Conservation (phyloP, 148 eudicot species). For the Cornus suecica region DNA sequence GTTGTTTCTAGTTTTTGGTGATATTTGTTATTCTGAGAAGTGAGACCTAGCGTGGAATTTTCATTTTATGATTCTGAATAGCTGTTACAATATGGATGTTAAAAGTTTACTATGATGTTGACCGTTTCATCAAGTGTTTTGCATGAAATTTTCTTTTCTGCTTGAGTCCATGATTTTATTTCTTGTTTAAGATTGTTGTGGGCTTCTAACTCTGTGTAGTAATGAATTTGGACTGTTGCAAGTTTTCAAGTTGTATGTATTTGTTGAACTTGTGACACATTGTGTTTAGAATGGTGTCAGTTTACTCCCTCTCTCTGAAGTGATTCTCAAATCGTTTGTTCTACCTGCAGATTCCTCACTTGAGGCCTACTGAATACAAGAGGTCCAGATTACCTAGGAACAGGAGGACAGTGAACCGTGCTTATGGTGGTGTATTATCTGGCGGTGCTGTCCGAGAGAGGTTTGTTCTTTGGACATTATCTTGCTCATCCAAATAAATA, state of each 20-base stretch:
- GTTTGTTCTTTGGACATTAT: conserved; percentile 7
- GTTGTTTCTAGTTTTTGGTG: neutral
- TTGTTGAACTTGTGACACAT: no score
- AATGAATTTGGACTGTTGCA: neutral
- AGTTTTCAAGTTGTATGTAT: neutral
- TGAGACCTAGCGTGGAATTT: neutral
- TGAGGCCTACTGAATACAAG: conserved; percentile 21
- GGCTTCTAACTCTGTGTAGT: neutral
- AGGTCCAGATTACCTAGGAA: conserved; percentile 29
- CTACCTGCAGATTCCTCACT: conserved; percentile 18
- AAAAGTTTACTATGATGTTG: no score
- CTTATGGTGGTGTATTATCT: conserved; percentile 39
- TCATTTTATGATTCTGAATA: no score
- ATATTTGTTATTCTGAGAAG: neutral
- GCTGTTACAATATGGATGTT: no score
- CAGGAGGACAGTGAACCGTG: conserved; percentile 40
- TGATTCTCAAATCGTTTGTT: neutral
- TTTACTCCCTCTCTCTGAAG: no score
- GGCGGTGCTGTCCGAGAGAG: conserved; percentile 39
- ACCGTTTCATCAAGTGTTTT: no score
- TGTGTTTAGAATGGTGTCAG: no score
- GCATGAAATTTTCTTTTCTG: neutral
- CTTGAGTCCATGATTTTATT: neutral
- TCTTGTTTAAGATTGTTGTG: neutral
- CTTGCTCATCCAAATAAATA: no score